These are phyloP conservation scores for Candolleomyces eurysporus DNA, from an alignment of 768 basidiomycete genomes.

Conservation along the genomic window DNA sequence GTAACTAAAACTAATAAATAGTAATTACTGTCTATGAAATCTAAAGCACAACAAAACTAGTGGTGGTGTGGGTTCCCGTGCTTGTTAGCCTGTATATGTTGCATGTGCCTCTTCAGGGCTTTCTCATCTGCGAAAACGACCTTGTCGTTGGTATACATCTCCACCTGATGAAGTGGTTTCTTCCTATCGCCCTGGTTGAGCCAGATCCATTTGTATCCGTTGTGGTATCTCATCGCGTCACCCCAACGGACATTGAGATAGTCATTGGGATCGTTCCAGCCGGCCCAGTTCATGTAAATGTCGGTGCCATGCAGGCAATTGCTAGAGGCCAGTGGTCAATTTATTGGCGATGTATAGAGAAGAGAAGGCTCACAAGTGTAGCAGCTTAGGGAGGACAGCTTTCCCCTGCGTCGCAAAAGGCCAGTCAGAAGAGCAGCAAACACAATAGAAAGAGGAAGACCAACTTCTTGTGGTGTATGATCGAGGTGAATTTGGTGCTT, in stretches of 20 bases:
- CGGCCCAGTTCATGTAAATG: constrained; percentile 43
- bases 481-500: constrained; percentile 29
- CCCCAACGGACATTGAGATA: constrained; percentile 41
- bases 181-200: constrained; percentile 30
- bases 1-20: too few species aligned
- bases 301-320: constrained; percentile 44
- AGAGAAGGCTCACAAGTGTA: constrained; percentile 45
- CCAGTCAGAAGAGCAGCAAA: background rate
- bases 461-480: constrained; percentile 39
- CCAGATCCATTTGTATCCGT: constrained; percentile 52
- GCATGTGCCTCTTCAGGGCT: background rate
- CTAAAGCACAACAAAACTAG: background rate
- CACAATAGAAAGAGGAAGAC: background rate
- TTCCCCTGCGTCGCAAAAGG: constrained; percentile 22
- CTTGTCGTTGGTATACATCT: background rate
- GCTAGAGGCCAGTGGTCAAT: constrained; percentile 11
- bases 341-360: background rate
- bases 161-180: background rate
- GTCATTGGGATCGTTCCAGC: constrained; percentile 43
- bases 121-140: background rate
- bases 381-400: constrained; percentile 42
- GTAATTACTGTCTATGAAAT: too few species aligned
- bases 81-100: background rate
- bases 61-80: background rate
- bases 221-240: constrained; percentile 42